Evolutionary conservation across 805 yeast species (phyloP).

Genomic region (Clavispora asparagi): DNA sequence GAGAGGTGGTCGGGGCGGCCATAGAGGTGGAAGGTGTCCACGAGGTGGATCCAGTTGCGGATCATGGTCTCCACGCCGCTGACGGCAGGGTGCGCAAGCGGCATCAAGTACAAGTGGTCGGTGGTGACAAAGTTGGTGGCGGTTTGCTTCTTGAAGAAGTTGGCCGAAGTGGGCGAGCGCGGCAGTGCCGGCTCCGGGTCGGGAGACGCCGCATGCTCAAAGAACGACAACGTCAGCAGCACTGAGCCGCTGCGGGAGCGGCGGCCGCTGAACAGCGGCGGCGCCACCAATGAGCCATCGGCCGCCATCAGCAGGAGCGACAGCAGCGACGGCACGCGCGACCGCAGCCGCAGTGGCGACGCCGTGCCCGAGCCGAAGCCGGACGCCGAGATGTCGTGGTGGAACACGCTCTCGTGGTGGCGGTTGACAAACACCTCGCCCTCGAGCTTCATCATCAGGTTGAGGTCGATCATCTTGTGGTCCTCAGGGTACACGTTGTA

Average conservation of each 20-base stretch:
- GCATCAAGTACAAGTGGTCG: conserved; percentile 58
- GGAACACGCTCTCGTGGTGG: conserved; percentile 28
- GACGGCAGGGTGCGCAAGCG: conserved; percentile 69
- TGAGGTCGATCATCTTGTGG: conserved; percentile 51
- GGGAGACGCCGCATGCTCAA: conserved; percentile 24
- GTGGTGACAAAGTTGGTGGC: conserved; percentile 27
- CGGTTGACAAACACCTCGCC: conserved; percentile 51
- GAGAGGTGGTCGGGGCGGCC: conserved; percentile 72
- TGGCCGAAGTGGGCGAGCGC: conserved; percentile 5
- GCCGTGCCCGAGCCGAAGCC: background rate
- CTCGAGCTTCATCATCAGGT: conserved; percentile 49
- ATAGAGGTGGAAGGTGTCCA: conserved; percentile 65
- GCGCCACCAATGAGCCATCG: background rate
- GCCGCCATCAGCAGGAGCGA: conserved; percentile 10
- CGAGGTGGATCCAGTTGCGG: conserved; percentile 60
- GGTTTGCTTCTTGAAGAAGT: conserved; percentile 25
- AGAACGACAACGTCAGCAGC: conserved; percentile 26
- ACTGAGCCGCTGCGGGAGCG: conserved; percentile 18
- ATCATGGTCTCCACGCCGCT: conserved; percentile 69
- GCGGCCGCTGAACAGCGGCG: conserved; percentile 3
- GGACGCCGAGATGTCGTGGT: conserved; percentile 7
- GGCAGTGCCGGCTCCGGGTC: conserved; percentile 3
- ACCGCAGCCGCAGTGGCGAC: conserved; percentile 14
- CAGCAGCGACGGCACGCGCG: conserved; percentile 15
- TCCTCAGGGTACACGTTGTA: conserved; percentile 58